These are phyloP conservation scores for Venturia nashicola DNA, from an alignment of 2,329 filamentous ascomycete species.

Conservation along the genomic window DNA sequence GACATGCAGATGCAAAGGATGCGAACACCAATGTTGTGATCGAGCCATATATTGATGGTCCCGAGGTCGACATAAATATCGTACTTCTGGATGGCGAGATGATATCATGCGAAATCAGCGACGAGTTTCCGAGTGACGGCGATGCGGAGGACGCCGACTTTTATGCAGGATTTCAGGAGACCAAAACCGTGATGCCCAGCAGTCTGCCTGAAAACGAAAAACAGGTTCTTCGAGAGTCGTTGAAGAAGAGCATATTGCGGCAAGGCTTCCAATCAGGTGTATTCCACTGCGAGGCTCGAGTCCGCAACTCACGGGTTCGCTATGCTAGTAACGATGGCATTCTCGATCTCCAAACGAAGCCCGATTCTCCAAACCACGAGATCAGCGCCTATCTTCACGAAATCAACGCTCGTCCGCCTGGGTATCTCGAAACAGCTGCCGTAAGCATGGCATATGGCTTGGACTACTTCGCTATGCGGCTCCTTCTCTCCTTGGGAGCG, in stretches of 20 bases:
- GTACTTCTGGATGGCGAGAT: conserved; percentile 27
- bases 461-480: conserved; percentile 14
- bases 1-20: conserved; percentile 4
- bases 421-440: conserved; percentile 10
- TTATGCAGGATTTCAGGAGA: conserved; percentile 14
- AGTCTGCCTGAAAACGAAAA: conserved; percentile 15
- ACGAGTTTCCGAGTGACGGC: conserved; percentile 26
- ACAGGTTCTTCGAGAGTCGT: conserved; percentile 10
- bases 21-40: conserved; percentile 13
- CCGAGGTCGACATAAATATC: conserved; percentile 32
- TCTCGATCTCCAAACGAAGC: conserved; percentile 12
- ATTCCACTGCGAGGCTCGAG: conserved; percentile 20
- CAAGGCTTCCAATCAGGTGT: conserved; percentile 17
- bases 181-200: conserved; percentile 14
- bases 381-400: conserved; percentile 15
- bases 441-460: conserved; percentile 15
- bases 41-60: conserved; percentile 29
- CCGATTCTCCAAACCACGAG: background rate
- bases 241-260: conserved; percentile 15
- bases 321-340: conserved; percentile 10
- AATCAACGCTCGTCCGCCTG: conserved; percentile 18
- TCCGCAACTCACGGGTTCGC: conserved; percentile 15
- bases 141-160: conserved; percentile 13
- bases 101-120: conserved; percentile 27
- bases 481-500: conserved; percentile 13